These are phyloP conservation scores for Plasmodium inui DNA, from an alignment of 169 alveolate genomes.

Conservation along the genomic window DNA sequence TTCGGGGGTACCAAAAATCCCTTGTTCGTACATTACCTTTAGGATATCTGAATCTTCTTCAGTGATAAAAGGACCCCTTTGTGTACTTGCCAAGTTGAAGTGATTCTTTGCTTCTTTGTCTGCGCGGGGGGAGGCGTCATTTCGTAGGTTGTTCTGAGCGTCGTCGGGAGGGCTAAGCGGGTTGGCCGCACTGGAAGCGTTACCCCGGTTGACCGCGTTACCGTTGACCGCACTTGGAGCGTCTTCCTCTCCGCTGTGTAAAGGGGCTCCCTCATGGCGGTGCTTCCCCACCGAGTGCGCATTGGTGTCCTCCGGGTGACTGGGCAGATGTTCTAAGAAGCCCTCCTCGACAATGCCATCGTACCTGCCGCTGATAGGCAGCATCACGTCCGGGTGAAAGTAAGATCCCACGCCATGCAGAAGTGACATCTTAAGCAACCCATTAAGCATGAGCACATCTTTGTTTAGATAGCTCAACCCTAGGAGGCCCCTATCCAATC, in stretches of 20 bases:
- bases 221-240: not conserved
- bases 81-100: not conserved
- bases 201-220: too few species aligned
- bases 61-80: not conserved
- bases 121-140: not conserved
- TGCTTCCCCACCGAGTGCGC: not conserved
- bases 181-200: too few species aligned
- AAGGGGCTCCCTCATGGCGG: not conserved
- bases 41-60: not conserved
- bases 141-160: not conserved
- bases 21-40: not conserved
- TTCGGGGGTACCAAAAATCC: not conserved
- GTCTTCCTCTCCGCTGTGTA: not conserved
- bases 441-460: not conserved
- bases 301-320: not conserved
- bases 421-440: not conserved
- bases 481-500: not conserved
- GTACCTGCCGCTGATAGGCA: not conserved
- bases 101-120: not conserved
- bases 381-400: not conserved
- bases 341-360: not conserved
- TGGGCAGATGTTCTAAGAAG: not conserved
- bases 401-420: not conserved
- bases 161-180: too few species aligned
- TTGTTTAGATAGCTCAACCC: slow-evolving; percentile 9